Conservation (phyloP, 2,329 filamentous ascomycete genomes). For the Dothideomycetes sp. region DNA sequence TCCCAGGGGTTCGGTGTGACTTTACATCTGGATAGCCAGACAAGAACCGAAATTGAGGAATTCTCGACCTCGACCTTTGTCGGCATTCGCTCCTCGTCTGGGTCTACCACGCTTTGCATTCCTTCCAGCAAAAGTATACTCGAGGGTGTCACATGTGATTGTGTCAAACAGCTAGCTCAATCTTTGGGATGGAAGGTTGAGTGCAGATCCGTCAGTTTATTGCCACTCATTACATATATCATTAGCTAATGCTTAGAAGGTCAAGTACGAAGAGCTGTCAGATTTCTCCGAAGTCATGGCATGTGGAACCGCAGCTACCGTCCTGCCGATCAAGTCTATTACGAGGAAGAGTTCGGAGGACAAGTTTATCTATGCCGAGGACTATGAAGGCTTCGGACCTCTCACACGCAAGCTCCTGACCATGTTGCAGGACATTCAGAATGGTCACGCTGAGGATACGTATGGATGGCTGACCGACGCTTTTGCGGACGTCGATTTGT, state of each 20-base stretch:
- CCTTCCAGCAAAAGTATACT: constrained; percentile 84
- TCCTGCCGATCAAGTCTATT: constrained; percentile 88
- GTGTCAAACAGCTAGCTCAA: constrained; percentile 63
- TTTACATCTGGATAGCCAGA: constrained; percentile 80
- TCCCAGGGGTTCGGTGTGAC: constrained; percentile 88
- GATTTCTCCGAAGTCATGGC: constrained; percentile 74
- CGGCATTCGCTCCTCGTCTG: constrained; percentile 53
- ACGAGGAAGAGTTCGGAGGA: constrained; percentile 54
- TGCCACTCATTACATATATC: too few species aligned
- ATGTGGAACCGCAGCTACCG: constrained; percentile 78
- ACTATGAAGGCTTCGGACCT: neutral
- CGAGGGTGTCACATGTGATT: constrained; percentile 74
- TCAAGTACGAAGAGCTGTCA: constrained; percentile 55
- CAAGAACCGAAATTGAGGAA: constrained; percentile 79
- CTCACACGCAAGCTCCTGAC: too few species aligned
- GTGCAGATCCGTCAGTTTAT: constrained; percentile 52
- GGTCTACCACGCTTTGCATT: constrained; percentile 61
- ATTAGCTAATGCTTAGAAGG: too few species aligned
- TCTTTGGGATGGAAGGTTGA: constrained; percentile 81
- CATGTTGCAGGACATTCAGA: too few species aligned
- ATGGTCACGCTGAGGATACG: too few species aligned
- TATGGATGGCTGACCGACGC: too few species aligned
- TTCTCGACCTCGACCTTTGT: constrained; percentile 94
- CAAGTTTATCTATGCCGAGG: constrained; percentile 46
- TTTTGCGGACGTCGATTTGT: too few species aligned